These are phyloP conservation scores for Curvularia verruculosa DNA, from an alignment of 2,329 filamentous ascomycete species.

Conservation along the genomic window DNA sequence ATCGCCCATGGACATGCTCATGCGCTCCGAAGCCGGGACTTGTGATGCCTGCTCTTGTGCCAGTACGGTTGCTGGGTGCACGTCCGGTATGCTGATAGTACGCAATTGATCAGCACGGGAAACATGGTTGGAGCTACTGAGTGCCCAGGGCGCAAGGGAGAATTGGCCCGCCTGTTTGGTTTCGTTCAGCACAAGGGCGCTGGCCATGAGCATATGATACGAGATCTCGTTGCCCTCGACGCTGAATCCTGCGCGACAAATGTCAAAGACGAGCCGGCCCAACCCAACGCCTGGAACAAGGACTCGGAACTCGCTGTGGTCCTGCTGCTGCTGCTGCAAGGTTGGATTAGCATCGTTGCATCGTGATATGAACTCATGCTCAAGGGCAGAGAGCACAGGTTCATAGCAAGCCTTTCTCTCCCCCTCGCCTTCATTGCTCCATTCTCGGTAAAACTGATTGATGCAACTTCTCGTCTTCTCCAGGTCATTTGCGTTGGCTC, in stretches of 20 bases:
- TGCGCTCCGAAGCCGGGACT: constrained; percentile 62
- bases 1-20: constrained; percentile 93
- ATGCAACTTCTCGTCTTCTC: constrained; percentile 93
- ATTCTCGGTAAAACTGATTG: constrained; percentile 93
- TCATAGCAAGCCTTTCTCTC: constrained; percentile 81
- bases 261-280: constrained; percentile 85
- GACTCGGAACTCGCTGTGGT: constrained; percentile 62
- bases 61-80: constrained; percentile 55
- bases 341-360: too few relatives aligned
- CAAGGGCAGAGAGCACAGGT: constrained; percentile 72
- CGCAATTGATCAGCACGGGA: constrained; percentile 76
- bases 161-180: constrained; percentile 67
- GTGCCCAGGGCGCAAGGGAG: constrained; percentile 81
- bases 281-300: constrained; percentile 90
- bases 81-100: constrained; percentile 76
- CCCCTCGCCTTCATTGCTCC: constrained; percentile 75
- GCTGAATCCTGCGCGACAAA: constrained; percentile 73
- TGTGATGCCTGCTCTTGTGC: constrained; percentile 25
- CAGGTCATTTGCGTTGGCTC: constrained; percentile 73
- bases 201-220: constrained; percentile 93
- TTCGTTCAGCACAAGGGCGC: constrained; percentile 74
- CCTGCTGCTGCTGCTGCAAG: constrained; percentile 2
- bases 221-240: constrained; percentile 93
- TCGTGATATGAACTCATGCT: constrained; percentile 41
- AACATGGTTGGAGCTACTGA: constrained; percentile 85